Evolutionary conservation across 2,329 filamentous ascomycete species (phyloP).

Genomic region (Aspergillus viridinutans): DNA sequence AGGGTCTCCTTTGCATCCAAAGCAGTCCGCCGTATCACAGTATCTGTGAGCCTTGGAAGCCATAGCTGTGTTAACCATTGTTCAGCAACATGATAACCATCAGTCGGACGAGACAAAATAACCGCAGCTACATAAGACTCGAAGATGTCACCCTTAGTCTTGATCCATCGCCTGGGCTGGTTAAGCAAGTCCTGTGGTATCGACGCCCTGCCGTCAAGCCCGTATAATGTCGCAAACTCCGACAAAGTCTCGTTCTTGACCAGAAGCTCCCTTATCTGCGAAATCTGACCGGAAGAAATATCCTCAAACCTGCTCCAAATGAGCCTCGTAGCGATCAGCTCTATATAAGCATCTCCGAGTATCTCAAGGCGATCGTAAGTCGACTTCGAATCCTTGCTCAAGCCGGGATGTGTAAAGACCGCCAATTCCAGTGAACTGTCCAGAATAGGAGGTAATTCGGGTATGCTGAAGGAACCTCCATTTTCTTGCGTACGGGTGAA

Average conservation of each 20-base stretch:
- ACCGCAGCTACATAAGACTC: constrained; percentile 84
- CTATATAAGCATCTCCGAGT: constrained; percentile 81
- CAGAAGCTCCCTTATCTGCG: constrained; percentile 71
- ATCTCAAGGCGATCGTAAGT: constrained; percentile 84
- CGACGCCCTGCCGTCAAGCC: constrained; percentile 61
- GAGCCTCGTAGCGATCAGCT: constrained; percentile 69
- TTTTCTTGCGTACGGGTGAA: not conserved
- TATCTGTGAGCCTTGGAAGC: constrained; percentile 56
- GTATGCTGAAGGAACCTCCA: constrained; percentile 4
- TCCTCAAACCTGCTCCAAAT: constrained; percentile 69
- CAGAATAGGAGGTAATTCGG: constrained; percentile 54
- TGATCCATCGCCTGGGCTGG: constrained; percentile 56
- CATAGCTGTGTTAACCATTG: constrained; percentile 74
- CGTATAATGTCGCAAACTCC: constrained; percentile 65
- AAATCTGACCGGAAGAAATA: constrained; percentile 63
- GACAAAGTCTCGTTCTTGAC: constrained; percentile 77
- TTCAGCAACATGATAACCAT: constrained; percentile 60
- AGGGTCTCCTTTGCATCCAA: constrained; percentile 52
- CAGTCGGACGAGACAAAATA: constrained; percentile 60
- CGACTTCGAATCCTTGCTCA: constrained; percentile 22
- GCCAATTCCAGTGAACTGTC: constrained; percentile 58
- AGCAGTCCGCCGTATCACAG: constrained; percentile 23
- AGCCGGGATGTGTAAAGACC: constrained; percentile 64
- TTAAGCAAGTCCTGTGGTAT: constrained; percentile 48
- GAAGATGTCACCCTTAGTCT: constrained; percentile 81